A percentile compares a stretch with the other conserved stretches of the same genome.
Conservation (phyloP, 1,139 yeast species). For the Williopsis jadinii region DNA sequence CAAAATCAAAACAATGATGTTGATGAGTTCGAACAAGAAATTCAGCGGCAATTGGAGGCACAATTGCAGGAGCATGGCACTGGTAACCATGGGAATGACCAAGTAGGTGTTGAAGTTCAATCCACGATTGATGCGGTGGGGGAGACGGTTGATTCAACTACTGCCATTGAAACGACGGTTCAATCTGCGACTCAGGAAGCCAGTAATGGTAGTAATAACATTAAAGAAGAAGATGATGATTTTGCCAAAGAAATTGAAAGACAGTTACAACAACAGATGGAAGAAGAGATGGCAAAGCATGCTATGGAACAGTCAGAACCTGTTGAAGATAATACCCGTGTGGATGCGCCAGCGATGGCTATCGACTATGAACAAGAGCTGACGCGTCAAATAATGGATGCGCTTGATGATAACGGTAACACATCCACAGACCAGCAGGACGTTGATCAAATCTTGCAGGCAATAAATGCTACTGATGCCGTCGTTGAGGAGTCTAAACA, state of each 20-base stretch:
- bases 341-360: no score
- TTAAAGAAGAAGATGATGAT: constrained; percentile 8
- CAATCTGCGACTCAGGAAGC: neutral
- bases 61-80: constrained; percentile 4
- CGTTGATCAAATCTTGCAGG: constrained; percentile 15
- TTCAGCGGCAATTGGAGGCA: constrained; percentile 11
- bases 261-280: constrained; percentile 11
- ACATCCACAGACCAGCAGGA: constrained; percentile 12
- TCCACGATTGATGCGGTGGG: no score
- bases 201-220: neutral
- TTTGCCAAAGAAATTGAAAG: constrained; percentile 21
- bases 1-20: constrained; percentile 3
- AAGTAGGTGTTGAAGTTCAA: no score
- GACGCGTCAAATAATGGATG: constrained; percentile 21
- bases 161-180: no score
- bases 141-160: no score
- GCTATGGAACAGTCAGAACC: neutral
- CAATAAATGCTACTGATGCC: constrained; percentile 8
- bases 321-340: constrained; percentile 4
- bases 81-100: neutral
- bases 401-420: constrained; percentile 3
- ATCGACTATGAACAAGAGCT: constrained; percentile 17
- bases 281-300: constrained; percentile 2
- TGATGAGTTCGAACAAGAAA: constrained; percentile 10
- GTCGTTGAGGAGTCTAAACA: neutral